Percentiles rank a stretch among this genome's conserved stretches.
phyloP scores from a whole-genome alignment of 108 stramenopile species.

The Cyclotella sp. region DNA sequence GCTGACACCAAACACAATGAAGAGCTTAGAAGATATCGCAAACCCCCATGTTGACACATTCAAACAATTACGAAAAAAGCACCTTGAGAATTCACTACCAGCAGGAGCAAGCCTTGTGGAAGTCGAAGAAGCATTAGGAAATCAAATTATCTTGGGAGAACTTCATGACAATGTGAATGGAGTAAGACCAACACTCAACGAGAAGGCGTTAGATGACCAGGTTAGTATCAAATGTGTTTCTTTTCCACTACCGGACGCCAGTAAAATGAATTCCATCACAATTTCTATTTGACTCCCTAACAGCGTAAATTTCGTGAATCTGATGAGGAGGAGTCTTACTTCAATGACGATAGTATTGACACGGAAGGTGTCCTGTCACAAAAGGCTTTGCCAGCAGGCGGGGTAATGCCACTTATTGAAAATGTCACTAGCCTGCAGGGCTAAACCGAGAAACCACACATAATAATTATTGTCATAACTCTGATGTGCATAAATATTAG shows the following conservation, averaged over 20 bases:
- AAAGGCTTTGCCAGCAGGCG: background rate
- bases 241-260: slow-evolving; percentile 31
- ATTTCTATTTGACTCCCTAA: slow-evolving; percentile 1
- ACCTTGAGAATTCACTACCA: slow-evolving; percentile 56
- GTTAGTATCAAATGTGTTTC: slow-evolving; percentile 34
- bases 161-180: slow-evolving; percentile 15
- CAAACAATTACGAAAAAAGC: slow-evolving; percentile 65
- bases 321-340: slow-evolving; percentile 87
- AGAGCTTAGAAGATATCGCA: slow-evolving; percentile 79
- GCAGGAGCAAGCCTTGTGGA: slow-evolving; percentile 11
- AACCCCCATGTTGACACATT: slow-evolving; percentile 83
- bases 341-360: slow-evolving; percentile 73
- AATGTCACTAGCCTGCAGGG: slow-evolving; percentile 7
- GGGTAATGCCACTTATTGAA: background rate
- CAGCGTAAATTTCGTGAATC: slow-evolving; percentile 79
- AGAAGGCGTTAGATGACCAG: slow-evolving; percentile 78
- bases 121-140: slow-evolving; percentile 3
- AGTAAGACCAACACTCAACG: slow-evolving; percentile 41
- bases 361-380: slow-evolving; percentile 14
- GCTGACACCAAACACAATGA: slow-evolving; percentile 16
- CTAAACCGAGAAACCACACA: background rate
- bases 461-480: background rate
- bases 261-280: slow-evolving; percentile 6
- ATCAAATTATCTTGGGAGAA: slow-evolving; percentile 14
- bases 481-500: slow-evolving; percentile 15